These are phyloP conservation scores for Starmerella scarabaei DNA, from an alignment of 805 yeast genomes.

Conservation along the genomic window DNA sequence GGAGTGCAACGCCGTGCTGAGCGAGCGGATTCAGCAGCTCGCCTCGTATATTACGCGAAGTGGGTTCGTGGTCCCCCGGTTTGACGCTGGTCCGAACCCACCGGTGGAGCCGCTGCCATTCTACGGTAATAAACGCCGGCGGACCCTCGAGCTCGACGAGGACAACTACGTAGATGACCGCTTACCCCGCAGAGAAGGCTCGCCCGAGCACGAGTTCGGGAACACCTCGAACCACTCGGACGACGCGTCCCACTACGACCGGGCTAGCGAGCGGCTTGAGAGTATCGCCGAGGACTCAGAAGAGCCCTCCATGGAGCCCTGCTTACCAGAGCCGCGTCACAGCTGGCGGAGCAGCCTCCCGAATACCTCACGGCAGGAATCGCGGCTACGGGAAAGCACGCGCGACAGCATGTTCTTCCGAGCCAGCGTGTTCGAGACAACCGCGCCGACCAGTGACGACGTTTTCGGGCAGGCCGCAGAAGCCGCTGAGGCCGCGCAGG, in stretches of 20 bases:
- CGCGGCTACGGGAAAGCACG: too few species aligned
- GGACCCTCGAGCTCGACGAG: not conserved
- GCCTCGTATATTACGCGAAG: slow-evolving; percentile 11
- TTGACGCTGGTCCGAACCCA: slow-evolving; percentile 10
- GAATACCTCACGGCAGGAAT: too few species aligned
- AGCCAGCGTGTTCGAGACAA: too few species aligned
- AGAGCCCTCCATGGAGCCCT: too few species aligned
- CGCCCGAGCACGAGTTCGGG: not conserved
- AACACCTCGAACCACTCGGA: not conserved
- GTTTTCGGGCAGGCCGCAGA: too few species aligned
- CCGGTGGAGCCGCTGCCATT: slow-evolving; percentile 5
- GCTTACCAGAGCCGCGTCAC: too few species aligned
- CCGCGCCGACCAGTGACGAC: too few species aligned
- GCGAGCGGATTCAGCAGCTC: slow-evolving; percentile 10
- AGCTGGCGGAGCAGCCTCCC: too few species aligned
- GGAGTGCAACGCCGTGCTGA: slow-evolving; percentile 6
- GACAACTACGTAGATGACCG: not conserved
- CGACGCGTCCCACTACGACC: not conserved
- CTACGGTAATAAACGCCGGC: not conserved
- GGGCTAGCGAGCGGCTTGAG: not conserved
- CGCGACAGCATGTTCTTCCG: too few species aligned
- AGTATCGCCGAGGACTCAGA: too few species aligned
- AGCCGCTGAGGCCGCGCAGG: too few species aligned
- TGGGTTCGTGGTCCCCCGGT: slow-evolving; percentile 12
- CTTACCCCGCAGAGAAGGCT: slow-evolving; percentile 4